Conservation (phyloP, 305 asterid species). For the Fraxinus sp. region DNA sequence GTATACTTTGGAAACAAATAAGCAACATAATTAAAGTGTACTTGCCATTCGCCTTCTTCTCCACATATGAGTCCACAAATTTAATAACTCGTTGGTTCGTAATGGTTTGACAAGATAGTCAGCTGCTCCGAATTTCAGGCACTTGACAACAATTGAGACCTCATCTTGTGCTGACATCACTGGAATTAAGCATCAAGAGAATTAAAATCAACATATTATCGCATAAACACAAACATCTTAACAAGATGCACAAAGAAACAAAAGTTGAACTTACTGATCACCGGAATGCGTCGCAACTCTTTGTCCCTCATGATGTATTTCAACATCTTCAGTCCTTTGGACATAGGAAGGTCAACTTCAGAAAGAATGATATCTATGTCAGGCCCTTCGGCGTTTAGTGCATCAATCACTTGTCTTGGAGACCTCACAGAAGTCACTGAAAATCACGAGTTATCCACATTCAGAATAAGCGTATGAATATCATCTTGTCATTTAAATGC, state of each 20-base stretch:
- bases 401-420: constrained; percentile 80
- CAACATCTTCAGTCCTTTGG: constrained; percentile 70
- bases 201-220: background rate
- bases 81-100: constrained; percentile 88
- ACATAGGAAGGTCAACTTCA: constrained; percentile 79
- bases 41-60: constrained; percentile 84
- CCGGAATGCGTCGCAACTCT: constrained; percentile 69
- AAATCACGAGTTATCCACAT: constrained; percentile 22
- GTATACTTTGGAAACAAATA: constrained; percentile 10
- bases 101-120: constrained; percentile 98
- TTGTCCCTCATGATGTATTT: constrained; percentile 74
- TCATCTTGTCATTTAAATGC: constrained; percentile 16
- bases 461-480: constrained; percentile 4
- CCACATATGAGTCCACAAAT: constrained; percentile 99
- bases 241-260: background rate
- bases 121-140: constrained; percentile 95
- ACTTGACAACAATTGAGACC: constrained; percentile 81
- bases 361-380: constrained; percentile 79
- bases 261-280: constrained; percentile 59
- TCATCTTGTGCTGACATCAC: constrained; percentile 98
- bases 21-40: constrained; percentile 10
- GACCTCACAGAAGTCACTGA: constrained; percentile 76
- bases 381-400: constrained; percentile 76
- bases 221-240: background rate
- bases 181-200: constrained; percentile 19